phyloP scores from a whole-genome alignment of 1,284 basidiomycete species.

The Neonothopanus nambi region DNA sequence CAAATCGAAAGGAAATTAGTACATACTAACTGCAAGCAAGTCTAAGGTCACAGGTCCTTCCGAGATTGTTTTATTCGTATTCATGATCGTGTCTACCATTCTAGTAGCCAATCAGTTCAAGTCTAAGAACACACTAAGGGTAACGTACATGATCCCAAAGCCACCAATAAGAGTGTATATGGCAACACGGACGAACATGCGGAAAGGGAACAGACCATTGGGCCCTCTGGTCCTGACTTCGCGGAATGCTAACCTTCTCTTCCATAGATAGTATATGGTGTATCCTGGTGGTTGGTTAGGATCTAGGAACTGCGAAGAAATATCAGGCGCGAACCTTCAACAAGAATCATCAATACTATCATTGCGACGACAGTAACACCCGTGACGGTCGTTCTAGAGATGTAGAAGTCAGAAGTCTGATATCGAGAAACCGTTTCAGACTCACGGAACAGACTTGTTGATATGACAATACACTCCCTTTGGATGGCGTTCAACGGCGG shows the following conservation, averaged over 20 bases:
- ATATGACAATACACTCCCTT: slow-evolving; percentile 15
- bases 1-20: too few relatives aligned
- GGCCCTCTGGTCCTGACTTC: neutral
- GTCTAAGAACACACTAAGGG: neutral
- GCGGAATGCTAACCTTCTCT: neutral
- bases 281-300: neutral
- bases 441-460: neutral
- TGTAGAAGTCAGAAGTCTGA: neutral
- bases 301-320: too few relatives aligned
- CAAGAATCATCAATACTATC: neutral
- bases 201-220: neutral
- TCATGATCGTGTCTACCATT: neutral
- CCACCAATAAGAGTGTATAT: slow-evolving; percentile 4
- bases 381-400: slow-evolving; percentile 2
- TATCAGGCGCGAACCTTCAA: neutral
- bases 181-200: slow-evolving; percentile 2
- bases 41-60: neutral
- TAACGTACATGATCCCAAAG: neutral
- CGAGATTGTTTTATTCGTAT: neutral
- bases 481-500: neutral
- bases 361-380: slow-evolving; percentile 3
- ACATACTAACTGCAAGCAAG: neutral
- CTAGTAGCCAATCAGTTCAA: neutral
- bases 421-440: too few relatives aligned
- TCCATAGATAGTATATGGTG: slow-evolving; percentile 5